A percentile compares a stretch with the other conserved stretches of the same genome.
These are phyloP conservation scores for Chernovozyma aurita DNA, from an alignment of 1,139 yeast species.

Conservation along the genomic window DNA sequence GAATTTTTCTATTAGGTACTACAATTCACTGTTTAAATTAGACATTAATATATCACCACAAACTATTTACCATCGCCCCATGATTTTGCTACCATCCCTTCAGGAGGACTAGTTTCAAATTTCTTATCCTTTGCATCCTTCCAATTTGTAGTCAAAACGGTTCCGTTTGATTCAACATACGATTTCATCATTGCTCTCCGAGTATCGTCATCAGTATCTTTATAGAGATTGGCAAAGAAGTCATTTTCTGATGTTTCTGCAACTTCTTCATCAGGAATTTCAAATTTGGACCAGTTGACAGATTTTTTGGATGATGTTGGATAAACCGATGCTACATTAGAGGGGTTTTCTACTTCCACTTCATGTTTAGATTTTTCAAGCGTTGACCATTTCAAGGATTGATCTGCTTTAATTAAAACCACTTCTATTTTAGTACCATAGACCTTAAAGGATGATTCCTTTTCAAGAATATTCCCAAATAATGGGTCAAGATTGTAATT, in stretches of 20 bases:
- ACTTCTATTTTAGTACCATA: slow-evolving; percentile 77
- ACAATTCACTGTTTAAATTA: too few relatives aligned
- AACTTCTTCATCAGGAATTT: slow-evolving; percentile 45
- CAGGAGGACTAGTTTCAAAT: slow-evolving; percentile 76
- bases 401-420: slow-evolving; percentile 32
- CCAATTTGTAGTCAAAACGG: slow-evolving; percentile 93
- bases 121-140: slow-evolving; percentile 67
- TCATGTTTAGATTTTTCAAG: slow-evolving; percentile 27
- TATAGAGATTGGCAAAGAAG: slow-evolving; percentile 73
- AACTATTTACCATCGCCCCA: slow-evolving; percentile 24
- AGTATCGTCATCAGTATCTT: slow-evolving; percentile 83
- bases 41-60: too few relatives aligned
- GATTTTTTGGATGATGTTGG: slow-evolving; percentile 61
- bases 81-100: slow-evolving; percentile 51
- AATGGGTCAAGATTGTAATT: slow-evolving; percentile 48
- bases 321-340: slow-evolving; percentile 29
- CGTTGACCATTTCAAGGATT: slow-evolving; percentile 38
- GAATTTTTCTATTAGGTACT: too few relatives aligned
- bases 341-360: slow-evolving; percentile 6
- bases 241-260: slow-evolving; percentile 51
- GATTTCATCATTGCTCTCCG: slow-evolving; percentile 96
- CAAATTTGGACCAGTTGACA: slow-evolving; percentile 72
- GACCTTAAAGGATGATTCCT: slow-evolving; percentile 44
- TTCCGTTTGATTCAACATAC: slow-evolving; percentile 89
- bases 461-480: slow-evolving; percentile 46